Evolutionary conservation across 2,329 filamentous ascomycete genomes (phyloP).

Genomic region (Xylariaceae sp.): DNA sequence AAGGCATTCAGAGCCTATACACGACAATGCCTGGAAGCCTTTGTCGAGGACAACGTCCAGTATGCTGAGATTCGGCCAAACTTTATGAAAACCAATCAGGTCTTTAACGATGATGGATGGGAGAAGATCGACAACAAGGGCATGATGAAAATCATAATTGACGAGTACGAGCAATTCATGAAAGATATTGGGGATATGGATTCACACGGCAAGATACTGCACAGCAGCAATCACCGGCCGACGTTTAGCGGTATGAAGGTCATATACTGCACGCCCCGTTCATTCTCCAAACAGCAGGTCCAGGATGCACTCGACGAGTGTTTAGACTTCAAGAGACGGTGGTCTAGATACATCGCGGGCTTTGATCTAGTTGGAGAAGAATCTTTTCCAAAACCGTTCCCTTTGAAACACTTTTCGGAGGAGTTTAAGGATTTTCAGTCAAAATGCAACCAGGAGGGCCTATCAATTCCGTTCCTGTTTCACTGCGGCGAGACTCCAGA

Average conservation of each 20-base stretch:
- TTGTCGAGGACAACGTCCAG: conserved; percentile 55
- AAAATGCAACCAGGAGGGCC: conserved; percentile 37
- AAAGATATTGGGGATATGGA: conserved; percentile 31
- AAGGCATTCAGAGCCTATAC: conserved; percentile 54
- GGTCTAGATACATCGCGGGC: conserved; percentile 51
- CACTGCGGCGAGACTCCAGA: conserved; percentile 75
- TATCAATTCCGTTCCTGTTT: conserved; percentile 69
- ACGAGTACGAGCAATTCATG: conserved; percentile 44
- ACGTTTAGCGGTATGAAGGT: conserved; percentile 56
- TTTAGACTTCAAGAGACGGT: conserved; percentile 49
- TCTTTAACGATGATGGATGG: conserved; percentile 46
- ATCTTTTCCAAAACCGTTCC: conserved; percentile 41
- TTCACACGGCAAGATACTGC: conserved; percentile 18
- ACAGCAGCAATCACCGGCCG: conserved; percentile 17
- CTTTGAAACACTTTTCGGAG: conserved; percentile 46
- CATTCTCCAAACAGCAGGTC: conserved; percentile 45
- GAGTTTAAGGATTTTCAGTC: conserved; percentile 47
- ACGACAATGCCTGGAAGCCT: conserved; percentile 48
- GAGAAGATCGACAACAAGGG: conserved; percentile 41
- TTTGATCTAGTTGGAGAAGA: conserved; percentile 61
- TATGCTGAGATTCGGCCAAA: conserved; percentile 60
- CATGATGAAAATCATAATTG: conserved; percentile 50
- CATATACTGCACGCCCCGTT: conserved; percentile 58
- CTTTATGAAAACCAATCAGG: conserved; percentile 51
- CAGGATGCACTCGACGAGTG: conserved; percentile 48